These are phyloP conservation scores for Liriodendron chinense DNA, from an alignment of 164 flowering plant species.

Conservation along the genomic window DNA sequence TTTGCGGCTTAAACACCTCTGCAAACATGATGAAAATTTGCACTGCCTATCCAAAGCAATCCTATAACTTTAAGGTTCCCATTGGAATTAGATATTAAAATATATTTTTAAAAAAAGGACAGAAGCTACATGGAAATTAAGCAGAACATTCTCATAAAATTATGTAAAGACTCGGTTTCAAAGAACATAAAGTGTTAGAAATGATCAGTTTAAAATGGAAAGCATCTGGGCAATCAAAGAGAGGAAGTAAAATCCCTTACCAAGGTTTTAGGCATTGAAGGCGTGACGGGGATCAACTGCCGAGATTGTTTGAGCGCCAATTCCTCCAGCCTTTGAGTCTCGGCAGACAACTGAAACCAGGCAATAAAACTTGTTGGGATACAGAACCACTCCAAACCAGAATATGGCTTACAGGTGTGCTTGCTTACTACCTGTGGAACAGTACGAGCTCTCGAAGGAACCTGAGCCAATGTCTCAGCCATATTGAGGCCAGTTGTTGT, in stretches of 20 bases:
- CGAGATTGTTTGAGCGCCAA: conserved; percentile 79
- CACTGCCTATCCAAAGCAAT: too few relatives aligned
- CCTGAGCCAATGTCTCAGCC: conserved; percentile 89
- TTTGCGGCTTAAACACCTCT: background rate
- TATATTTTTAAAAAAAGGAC: too few relatives aligned
- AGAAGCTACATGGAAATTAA: too few relatives aligned
- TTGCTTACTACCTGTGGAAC: conserved; percentile 55
- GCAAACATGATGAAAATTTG: background rate
- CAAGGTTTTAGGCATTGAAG: conserved; percentile 64
- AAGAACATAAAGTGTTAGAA: conserved; percentile 1
- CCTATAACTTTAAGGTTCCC: background rate
- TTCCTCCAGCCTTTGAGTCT: conserved; percentile 80
- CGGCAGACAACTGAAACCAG: conserved; percentile 43
- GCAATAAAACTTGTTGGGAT: conserved; percentile 1
- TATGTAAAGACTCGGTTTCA: background rate
- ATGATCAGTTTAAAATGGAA: background rate
- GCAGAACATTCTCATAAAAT: too few relatives aligned
- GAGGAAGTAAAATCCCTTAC: conserved; percentile 32
- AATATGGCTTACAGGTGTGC: background rate
- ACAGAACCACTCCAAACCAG: background rate
- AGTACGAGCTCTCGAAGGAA: conserved; percentile 57
- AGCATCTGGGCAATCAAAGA: background rate
- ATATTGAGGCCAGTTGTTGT: conserved; percentile 60
- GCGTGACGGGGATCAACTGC: conserved; percentile 79
- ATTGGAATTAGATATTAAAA: background rate